Percentiles rank a stretch among this genome's conserved stretches.
phyloP scores from a whole-genome alignment of 2,329 filamentous ascomycete genomes.

The Camptophora hylomeconis region DNA sequence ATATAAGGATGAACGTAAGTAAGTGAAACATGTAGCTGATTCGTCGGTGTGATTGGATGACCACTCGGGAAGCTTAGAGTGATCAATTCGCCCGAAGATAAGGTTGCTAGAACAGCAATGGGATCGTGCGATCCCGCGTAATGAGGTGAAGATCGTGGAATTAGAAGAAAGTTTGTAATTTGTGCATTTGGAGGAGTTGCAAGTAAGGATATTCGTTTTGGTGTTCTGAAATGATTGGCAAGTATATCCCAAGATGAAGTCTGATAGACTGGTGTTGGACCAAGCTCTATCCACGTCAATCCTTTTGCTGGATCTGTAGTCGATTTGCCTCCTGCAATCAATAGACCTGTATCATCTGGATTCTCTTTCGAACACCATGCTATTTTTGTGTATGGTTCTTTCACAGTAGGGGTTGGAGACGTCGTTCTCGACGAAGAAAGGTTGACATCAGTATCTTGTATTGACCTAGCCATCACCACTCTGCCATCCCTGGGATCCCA shows the following conservation, averaged over 20 bases:
- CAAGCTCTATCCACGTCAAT: constrained; percentile 80
- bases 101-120: constrained; percentile 64
- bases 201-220: constrained; percentile 57
- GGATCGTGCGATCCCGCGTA: constrained; percentile 84
- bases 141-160: constrained; percentile 72
- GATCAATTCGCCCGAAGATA: constrained; percentile 77
- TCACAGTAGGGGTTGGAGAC: constrained; percentile 34
- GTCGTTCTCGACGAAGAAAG: constrained; percentile 40
- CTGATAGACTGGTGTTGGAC: constrained; percentile 75
- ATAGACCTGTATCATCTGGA: constrained; percentile 78
- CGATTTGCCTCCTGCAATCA: constrained; percentile 70
- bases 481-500: constrained; percentile 89
- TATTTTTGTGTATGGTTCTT: constrained; percentile 65
- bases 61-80: constrained; percentile 88
- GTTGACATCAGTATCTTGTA: constrained; percentile 62
- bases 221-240: constrained; percentile 62
- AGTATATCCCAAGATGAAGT: constrained; percentile 84
- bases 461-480: constrained; percentile 67
- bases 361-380: constrained; percentile 92
- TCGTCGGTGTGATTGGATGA: constrained; percentile 79
- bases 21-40: constrained; percentile 78
- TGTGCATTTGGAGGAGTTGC: constrained; percentile 65
- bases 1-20: constrained; percentile 86
- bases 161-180: constrained; percentile 66
- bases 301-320: constrained; percentile 57